phyloP scores from a whole-genome alignment of 2,329 filamentous ascomycete genomes.

The Sclerotiophoma versabilis region DNA sequence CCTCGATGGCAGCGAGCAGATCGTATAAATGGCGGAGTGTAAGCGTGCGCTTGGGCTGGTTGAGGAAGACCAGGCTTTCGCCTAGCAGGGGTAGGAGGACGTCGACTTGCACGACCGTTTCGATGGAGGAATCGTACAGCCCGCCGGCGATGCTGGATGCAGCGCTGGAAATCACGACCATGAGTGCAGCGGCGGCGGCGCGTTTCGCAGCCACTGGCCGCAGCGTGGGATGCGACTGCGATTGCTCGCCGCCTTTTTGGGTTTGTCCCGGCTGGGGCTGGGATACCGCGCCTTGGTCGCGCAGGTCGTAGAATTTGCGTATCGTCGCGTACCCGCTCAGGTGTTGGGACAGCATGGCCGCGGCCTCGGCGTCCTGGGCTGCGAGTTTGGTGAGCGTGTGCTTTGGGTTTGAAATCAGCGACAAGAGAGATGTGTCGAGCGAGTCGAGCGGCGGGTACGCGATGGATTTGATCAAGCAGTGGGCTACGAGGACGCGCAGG shows the following conservation, averaged over 20 bases:
- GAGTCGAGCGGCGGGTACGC: slow-evolving; percentile 76
- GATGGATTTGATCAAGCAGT: slow-evolving; percentile 84
- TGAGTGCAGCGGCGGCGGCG: slow-evolving; percentile 74
- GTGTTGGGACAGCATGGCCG: slow-evolving; percentile 81
- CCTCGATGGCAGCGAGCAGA: slow-evolving; percentile 79
- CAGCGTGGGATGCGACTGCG: slow-evolving; percentile 52
- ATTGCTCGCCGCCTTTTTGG: slow-evolving; percentile 42
- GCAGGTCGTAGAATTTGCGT: slow-evolving; percentile 87
- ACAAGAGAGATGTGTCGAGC: slow-evolving; percentile 74
- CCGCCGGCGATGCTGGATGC: slow-evolving; percentile 92
- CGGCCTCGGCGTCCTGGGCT: slow-evolving; percentile 78
- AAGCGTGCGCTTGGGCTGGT: slow-evolving; percentile 67
- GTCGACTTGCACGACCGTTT: slow-evolving; percentile 87
- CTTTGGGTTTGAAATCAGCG: slow-evolving; percentile 75
- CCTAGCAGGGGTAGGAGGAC: slow-evolving; percentile 83
- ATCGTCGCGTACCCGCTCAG: slow-evolving; percentile 92
- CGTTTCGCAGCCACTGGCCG: slow-evolving; percentile 68
- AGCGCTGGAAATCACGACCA: slow-evolving; percentile 84
- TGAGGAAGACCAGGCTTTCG: slow-evolving; percentile 80
- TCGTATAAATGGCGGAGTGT: slow-evolving; percentile 75
- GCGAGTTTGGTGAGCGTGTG: slow-evolving; percentile 75
- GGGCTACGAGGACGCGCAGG: slow-evolving; percentile 83
- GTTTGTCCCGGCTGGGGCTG: not conserved
- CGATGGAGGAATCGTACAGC: slow-evolving; percentile 79
- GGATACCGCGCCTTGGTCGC: slow-evolving; percentile 68